phyloP scores from a whole-genome alignment of 805 yeast species.

The Hanseniaspora taiwanica region DNA sequence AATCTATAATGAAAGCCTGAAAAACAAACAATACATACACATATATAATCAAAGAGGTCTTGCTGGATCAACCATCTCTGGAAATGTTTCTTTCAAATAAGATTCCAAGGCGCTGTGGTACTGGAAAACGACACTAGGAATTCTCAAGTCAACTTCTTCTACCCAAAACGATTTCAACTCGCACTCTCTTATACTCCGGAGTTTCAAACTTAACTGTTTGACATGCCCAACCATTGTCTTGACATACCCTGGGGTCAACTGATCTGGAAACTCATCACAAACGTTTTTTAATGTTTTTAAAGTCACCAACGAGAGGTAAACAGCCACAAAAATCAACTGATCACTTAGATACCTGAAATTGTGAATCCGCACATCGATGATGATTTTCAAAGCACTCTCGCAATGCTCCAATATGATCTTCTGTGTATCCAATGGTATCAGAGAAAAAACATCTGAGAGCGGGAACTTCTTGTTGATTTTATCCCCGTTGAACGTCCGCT shows the following conservation, averaged over 20 bases:
- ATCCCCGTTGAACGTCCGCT: constrained; percentile 7
- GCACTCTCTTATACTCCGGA: constrained; percentile 13
- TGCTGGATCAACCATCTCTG: constrained; percentile 5
- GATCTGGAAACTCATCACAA: constrained; percentile 1
- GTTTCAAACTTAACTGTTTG: constrained; percentile 12
- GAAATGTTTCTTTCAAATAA: constrained; percentile 11
- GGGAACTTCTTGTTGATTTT: constrained; percentile 9
- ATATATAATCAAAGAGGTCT: neutral
- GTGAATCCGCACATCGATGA: constrained; percentile 10
- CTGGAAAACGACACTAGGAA: constrained; percentile 16
- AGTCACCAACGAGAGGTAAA: constrained; percentile 10
- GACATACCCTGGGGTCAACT: constrained; percentile 3
- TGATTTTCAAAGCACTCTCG: constrained; percentile 8
- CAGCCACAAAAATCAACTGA: constrained; percentile 12
- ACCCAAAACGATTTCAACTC: constrained; percentile 18
- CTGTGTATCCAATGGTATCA: constrained; percentile 8
- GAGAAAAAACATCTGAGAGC: constrained; percentile 7
- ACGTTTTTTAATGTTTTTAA: constrained; percentile 6
- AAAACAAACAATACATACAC: too few relatives aligned
- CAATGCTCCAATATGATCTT: constrained; percentile 10
- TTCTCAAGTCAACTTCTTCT: constrained; percentile 16
- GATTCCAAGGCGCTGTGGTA: constrained; percentile 15
- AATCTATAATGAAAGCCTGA: too few relatives aligned
- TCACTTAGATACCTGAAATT: constrained; percentile 14
- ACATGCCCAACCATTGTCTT: constrained; percentile 8